A percentile compares a stretch with the other conserved stretches of the same genome.
Conservation (phyloP, 495 filamentous ascomycete species). For the Hypoxylon subgilvum region DNA sequence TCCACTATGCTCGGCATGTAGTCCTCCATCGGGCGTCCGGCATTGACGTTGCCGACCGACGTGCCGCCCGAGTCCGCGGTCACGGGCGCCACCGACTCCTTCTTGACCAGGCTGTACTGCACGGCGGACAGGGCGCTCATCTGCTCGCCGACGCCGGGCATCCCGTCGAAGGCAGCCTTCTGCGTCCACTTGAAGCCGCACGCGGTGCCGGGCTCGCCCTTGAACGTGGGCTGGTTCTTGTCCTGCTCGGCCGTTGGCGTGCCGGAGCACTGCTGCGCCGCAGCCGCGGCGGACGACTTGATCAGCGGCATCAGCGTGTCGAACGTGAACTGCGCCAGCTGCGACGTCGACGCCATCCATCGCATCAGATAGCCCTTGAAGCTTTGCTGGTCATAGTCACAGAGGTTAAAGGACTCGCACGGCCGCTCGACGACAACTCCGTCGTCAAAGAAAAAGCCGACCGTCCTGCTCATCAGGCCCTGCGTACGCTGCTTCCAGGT, state of each 20-base stretch:
- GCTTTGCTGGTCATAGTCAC: constrained; percentile 71
- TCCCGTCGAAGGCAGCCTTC: constrained; percentile 44
- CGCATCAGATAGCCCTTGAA: constrained; percentile 79
- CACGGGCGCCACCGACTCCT: constrained; percentile 50
- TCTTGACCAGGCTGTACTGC: constrained; percentile 64
- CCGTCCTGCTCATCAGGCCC: constrained; percentile 60
- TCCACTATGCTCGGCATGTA: constrained; percentile 35
- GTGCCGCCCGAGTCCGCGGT: constrained; percentile 69
- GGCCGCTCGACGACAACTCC: constrained; percentile 70
- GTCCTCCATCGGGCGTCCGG: constrained; percentile 50
- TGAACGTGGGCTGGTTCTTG: constrained; percentile 36
- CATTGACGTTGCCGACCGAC: constrained; percentile 65
- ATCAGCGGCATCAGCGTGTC: constrained; percentile 64
- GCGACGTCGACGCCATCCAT: constrained; percentile 70
- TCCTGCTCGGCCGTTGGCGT: constrained; percentile 46
- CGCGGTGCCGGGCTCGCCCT: constrained; percentile 57
- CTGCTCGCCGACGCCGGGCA: constrained; percentile 70
- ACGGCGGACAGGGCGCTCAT: constrained; percentile 74
- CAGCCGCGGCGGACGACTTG: constrained; percentile 61
- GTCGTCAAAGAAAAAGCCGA: constrained; percentile 63
- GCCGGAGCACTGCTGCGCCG: constrained; percentile 68
- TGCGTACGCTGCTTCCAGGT: constrained; percentile 65
- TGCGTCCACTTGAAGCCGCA: constrained; percentile 60
- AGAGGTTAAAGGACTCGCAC: constrained; percentile 69
- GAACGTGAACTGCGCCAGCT: constrained; percentile 68